A percentile compares a stretch with the other conserved stretches of the same genome.
phyloP scores from a whole-genome alignment of 371 early-diverging fungal genomes.

The Choanephora cucurbitarum region DNA sequence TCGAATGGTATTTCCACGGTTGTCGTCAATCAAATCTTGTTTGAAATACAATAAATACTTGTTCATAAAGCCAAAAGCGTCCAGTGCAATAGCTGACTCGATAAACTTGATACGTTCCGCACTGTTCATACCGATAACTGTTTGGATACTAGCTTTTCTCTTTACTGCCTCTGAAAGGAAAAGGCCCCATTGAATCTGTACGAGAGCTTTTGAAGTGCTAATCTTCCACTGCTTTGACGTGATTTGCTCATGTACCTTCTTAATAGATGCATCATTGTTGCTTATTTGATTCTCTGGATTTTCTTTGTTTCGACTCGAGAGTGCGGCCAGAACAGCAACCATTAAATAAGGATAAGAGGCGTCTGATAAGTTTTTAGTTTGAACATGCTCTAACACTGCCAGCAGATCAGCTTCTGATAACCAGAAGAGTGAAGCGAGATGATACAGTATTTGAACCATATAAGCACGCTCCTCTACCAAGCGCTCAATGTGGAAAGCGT shows the following conservation, averaged over 20 bases:
- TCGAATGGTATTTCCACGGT: background rate
- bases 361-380: constrained; percentile 16
- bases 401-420: constrained; percentile 18
- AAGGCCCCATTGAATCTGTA: constrained; percentile 18
- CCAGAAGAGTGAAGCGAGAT: constrained; percentile 23
- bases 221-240: constrained; percentile 18
- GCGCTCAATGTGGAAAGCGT: constrained; percentile 9
- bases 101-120: constrained; percentile 58
- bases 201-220: constrained; percentile 9
- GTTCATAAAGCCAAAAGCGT: constrained; percentile 61
- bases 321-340: constrained; percentile 16
- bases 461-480: constrained; percentile 25
- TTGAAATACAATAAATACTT: constrained; percentile 31
- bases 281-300: background rate
- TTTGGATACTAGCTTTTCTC: background rate
- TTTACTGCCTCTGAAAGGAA: background rate
- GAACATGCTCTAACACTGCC: constrained; percentile 6
- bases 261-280: constrained; percentile 4
- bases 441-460: constrained; percentile 24
- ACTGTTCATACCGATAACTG: constrained; percentile 51
- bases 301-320: constrained; percentile 7
- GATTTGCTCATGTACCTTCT: constrained; percentile 17
- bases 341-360: constrained; percentile 19
- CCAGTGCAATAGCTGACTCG: constrained; percentile 50
- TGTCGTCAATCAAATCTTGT: constrained; percentile 10